phyloP scores from a whole-genome alignment of 345 rosid species.

The Populus nigra region DNA sequence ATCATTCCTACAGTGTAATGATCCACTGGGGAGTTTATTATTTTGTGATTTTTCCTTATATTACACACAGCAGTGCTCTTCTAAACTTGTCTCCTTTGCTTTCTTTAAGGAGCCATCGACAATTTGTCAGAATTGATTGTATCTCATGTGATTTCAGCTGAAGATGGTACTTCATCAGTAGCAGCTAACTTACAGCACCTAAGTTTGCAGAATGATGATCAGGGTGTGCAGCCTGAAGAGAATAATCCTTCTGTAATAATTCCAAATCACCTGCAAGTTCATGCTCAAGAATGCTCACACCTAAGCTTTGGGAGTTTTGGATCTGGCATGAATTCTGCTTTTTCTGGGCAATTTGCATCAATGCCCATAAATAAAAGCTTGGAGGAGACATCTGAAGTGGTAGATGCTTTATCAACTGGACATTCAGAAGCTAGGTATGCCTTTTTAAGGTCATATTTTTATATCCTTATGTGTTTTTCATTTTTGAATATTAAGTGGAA shows the following conservation, averaged over 20 bases:
- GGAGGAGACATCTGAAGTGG: constrained; percentile 57
- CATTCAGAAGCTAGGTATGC: constrained; percentile 68
- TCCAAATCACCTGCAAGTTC: constrained; percentile 89
- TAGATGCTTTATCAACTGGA: constrained; percentile 44
- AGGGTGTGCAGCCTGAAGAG: constrained; percentile 49
- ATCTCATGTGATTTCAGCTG: constrained; percentile 44
- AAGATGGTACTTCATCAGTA: constrained; percentile 51
- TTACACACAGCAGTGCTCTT: background rate
- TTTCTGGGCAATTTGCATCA: constrained; percentile 52
- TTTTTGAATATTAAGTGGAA: background rate
- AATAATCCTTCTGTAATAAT: constrained; percentile 77
- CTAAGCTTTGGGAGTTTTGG: constrained; percentile 98
- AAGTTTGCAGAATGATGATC: constrained; percentile 54
- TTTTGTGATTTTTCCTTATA: background rate
- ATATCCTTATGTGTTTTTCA: background rate
- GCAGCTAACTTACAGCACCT: constrained; percentile 56
- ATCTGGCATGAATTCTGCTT: constrained; percentile 45
- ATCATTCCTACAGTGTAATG: background rate
- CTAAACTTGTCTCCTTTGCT: background rate
- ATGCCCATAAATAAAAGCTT: constrained; percentile 51
- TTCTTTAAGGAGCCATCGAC: constrained; percentile 4
- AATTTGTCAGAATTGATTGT: constrained; percentile 3
- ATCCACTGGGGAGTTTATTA: background rate
- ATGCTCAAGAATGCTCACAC: constrained; percentile 75
- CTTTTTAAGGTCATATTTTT: background rate